Conservation (phyloP, 139 green algal species). For the Zygnema circumcarinatum region DNA sequence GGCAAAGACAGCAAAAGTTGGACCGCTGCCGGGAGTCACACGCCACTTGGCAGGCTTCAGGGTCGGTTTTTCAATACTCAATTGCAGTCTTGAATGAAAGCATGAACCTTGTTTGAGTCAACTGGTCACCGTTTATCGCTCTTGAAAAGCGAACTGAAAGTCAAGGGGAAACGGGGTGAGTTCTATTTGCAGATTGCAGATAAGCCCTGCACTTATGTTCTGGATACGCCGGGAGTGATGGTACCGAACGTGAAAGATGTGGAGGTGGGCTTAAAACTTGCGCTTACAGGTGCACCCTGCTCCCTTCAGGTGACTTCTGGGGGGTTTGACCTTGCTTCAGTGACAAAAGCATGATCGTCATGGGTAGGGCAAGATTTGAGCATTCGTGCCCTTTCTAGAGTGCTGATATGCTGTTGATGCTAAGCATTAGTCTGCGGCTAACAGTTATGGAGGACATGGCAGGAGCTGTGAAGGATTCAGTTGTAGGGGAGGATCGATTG, state of each 20-base stretch:
- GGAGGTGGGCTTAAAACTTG: constrained; percentile 54
- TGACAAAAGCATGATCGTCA: background rate
- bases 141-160: too few species aligned
- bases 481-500: constrained; percentile 40
- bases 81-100: too few species aligned
- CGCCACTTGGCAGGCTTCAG: constrained; percentile 46
- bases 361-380: background rate
- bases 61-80: constrained; percentile 26
- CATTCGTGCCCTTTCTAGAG: too few species aligned
- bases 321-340: background rate
- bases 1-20: constrained; percentile 46
- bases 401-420: background rate
- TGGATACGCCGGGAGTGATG: constrained; percentile 60
- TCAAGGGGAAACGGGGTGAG: too few species aligned
- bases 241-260: constrained; percentile 49
- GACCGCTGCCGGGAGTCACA: constrained; percentile 53
- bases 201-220: constrained; percentile 43
- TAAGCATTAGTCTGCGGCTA: background rate
- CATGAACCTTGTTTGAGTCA: too few species aligned
- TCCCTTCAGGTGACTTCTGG: too few species aligned
- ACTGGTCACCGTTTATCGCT: too few species aligned
- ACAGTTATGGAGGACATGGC: background rate
- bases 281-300: constrained; percentile 35
- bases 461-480: constrained; percentile 38
- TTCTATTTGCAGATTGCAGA: constrained; percentile 46